Conservation (phyloP, 495 filamentous ascomycete genomes). For the Penicillium lividum region DNA sequence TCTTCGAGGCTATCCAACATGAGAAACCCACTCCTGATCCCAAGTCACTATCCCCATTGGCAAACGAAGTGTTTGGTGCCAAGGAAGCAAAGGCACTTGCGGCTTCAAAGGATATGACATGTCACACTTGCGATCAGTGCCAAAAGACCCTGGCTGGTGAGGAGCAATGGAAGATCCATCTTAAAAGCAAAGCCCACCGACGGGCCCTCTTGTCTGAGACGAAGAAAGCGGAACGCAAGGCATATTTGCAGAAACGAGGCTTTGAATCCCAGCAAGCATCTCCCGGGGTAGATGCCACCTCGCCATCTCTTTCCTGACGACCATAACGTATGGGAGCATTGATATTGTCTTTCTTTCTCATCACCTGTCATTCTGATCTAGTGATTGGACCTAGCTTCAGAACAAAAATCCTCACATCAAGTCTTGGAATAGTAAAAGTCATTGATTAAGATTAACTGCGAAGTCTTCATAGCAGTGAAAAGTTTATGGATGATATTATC, state of each 20-base stretch:
- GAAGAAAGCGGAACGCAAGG: slow-evolving; percentile 32
- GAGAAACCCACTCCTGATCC: slow-evolving; percentile 60
- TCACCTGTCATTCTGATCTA: too few relatives aligned
- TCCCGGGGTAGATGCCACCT: neutral
- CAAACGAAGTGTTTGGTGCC: slow-evolving; percentile 55
- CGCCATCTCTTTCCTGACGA: neutral
- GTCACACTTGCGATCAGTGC: slow-evolving; percentile 69
- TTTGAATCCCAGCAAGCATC: slow-evolving; percentile 11
- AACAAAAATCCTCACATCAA: too few relatives aligned
- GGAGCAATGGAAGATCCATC: slow-evolving; percentile 74
- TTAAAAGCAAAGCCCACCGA: slow-evolving; percentile 66
- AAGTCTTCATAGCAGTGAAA: neutral
- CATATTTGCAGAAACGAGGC: slow-evolving; percentile 27
- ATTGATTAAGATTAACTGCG: neutral
- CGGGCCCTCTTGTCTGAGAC: slow-evolving; percentile 38
- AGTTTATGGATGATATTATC: neutral
- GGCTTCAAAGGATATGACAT: slow-evolving; percentile 38
- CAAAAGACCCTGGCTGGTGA: slow-evolving; percentile 65
- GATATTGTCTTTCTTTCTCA: too few relatives aligned
- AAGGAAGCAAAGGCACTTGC: slow-evolving; percentile 46
- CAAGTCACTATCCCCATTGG: slow-evolving; percentile 58
- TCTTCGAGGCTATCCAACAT: slow-evolving; percentile 62
- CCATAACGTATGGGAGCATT: too few relatives aligned
- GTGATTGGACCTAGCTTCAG: too few relatives aligned
- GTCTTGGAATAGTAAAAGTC: too few relatives aligned